A percentile compares a stretch with the other conserved stretches of the same genome.
These are phyloP conservation scores for Nakazawaea anatomiae DNA, from an alignment of 805 yeast genomes.

Conservation along the genomic window DNA sequence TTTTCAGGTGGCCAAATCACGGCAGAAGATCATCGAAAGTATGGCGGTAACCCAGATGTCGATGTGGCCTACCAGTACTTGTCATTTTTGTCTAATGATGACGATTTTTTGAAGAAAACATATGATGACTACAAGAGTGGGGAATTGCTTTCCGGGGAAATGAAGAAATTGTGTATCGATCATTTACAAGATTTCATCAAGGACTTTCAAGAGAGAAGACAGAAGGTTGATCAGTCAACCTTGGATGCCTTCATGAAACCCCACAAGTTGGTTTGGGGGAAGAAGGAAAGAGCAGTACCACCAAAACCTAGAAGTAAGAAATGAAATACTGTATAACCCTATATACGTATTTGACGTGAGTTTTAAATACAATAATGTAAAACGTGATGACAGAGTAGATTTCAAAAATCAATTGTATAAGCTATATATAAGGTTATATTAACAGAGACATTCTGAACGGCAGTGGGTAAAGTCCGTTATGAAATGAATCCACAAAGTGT, in stretches of 20 bases:
- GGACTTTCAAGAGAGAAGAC: conserved; percentile 77
- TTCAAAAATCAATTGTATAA: background rate
- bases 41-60: conserved; percentile 92
- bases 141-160: conserved; percentile 83
- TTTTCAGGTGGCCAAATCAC: conserved; percentile 91
- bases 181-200: conserved; percentile 74
- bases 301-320: conserved; percentile 39
- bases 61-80: conserved; percentile 94
- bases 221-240: conserved; percentile 52
- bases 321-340: background rate
- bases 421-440: conserved; percentile 1
- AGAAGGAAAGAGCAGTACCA: conserved; percentile 67
- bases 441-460: background rate
- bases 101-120: conserved; percentile 60
- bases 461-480: too few relatives aligned
- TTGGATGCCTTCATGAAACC: conserved; percentile 75
- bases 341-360: background rate
- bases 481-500: too few relatives aligned
- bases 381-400: too few relatives aligned
- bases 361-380: too few relatives aligned
- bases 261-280: conserved; percentile 73
- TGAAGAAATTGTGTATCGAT: conserved; percentile 82
- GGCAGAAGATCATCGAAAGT: conserved; percentile 81
- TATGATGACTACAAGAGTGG: conserved; percentile 70
- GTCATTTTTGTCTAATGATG: conserved; percentile 86